Evolutionary conservation across 352 stramenopile genomes (phyloP), one percentile per base, ranked within the genome.

Genomic region (Elongisporangium anandrum): DNA sequence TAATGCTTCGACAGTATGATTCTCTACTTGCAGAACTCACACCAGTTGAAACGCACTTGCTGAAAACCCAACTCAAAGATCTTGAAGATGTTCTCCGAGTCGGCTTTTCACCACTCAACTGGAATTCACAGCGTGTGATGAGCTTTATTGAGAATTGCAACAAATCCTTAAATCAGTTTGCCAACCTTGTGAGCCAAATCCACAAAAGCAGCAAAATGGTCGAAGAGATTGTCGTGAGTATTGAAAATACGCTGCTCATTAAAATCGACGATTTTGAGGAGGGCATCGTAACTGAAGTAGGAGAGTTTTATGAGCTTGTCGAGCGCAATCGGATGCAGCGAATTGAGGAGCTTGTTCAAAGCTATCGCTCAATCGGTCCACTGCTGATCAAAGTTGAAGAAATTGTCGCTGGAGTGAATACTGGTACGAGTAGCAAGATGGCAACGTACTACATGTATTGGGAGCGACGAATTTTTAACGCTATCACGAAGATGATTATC

Each of bases 371-470:
- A 4, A 98, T 98, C 54, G 86, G 88, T 0, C 88, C 94, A 22
- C 64, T 98, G 7, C 65, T 99, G 0, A 97, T 98, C 55, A 98
- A 99, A 66, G 90, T 99, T 10, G 96, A 99, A 72, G 96, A 98
- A 61, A 92, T 97, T 22, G 93, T 99, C 2, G 93, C 90, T 0
- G 89, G 90, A 6, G 95, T 97, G 6, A 97, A 97, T 72, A 98
- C 88, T 0, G 92, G 95, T 8, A 87, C 77, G 7, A 97, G 87
- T 57, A 75, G 88, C 0, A 91, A 93, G 54, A 90, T 98, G 72
- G 81, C 85, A 3, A 95, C 88, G 12, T 99, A 98, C 64, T 99
- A 99, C 70, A 93, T 97, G 79, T 99, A 98, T 72, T 99, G 95
- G 95, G 96, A 99, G 60, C 91, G 96, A 20, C 85, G 92, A 6